Base-by-base conservation (phyloP, 1,139 yeast species). In the Geotrichum phurueaensis region DNA sequence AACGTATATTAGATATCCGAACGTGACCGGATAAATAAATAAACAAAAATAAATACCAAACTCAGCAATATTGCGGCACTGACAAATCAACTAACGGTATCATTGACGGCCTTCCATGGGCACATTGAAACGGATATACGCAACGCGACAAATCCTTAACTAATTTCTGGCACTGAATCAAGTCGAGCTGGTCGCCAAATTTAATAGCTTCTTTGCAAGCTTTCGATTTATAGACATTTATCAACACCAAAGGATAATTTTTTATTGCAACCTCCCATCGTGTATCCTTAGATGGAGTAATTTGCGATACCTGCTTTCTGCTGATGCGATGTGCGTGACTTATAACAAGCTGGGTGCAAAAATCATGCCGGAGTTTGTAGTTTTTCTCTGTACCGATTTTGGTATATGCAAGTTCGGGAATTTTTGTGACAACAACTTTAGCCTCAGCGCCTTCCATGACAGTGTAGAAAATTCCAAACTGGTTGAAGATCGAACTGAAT, bases 21-120 rank as follows among this genome's bases (percentile, higher is more conserved):
- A 27, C 7, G 9, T 4, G n/a, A 33, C 39, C 3, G 15, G 13
- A 33, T 33, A 12, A 33, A 33, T 33, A 33, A 33, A 33, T 33
- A 33, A 36, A 36, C 13, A 36, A 36, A 1, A 36, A 36, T 36
- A 12, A 36, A 36, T 36, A 13, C 15, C 18, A 36, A 36, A 12
- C 3, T 12, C n/a, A 36, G n/a, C 7, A 39, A 12, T 39, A n/a
- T 15, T 39, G n/a, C 9, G 47, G 18, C 10, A 39, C n/a, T 39
- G 61, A 51, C 25, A 74, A 52, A 27, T 72, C 70, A 23, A 75
- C 79, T 9, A 87, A 60, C 0, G 95, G 92, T 0, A 84, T 80
- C 15, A 87, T 73, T 0, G 92, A 81, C 0, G 96, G 96, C 58
- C 96, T 72, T 0, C 96, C 96, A 71, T 90, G 96, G 0, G 96